Conservation (phyloP, 352 stramenopile genomes). For the Phytophthora pluvialis region DNA sequence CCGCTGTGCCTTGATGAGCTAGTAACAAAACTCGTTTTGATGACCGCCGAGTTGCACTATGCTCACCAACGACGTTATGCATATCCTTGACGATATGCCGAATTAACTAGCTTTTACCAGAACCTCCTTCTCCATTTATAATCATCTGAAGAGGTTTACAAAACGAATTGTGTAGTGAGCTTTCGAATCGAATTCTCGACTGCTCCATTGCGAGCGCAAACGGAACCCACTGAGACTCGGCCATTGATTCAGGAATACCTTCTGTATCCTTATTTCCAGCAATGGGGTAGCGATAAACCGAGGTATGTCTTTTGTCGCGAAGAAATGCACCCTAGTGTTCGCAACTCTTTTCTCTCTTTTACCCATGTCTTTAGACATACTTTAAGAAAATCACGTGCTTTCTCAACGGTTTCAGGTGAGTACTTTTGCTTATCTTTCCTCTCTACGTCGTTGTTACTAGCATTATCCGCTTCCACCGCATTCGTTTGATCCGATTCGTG, state of each 20-base stretch:
- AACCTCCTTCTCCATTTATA: constrained; percentile 2
- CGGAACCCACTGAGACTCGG: constrained; percentile 5
- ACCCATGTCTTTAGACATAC: no score
- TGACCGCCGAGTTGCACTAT: neutral
- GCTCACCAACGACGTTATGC: constrained; percentile 5
- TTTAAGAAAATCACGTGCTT: no score
- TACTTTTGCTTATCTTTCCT: no score
- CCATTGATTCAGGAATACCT: constrained; percentile 1
- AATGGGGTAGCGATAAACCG: constrained; percentile 7
- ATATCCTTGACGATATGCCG: constrained; percentile 6
- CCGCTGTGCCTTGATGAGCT: constrained; percentile 7
- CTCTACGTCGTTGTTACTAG: no score
- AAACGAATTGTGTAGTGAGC: neutral
- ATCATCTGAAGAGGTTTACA: constrained; percentile 5
- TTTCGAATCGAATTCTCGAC: neutral
- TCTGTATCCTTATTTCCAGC: constrained; percentile 1
- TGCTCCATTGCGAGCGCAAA: constrained; percentile 3
- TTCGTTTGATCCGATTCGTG: no score
- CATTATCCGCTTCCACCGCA: no score
- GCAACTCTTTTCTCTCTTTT: no score
- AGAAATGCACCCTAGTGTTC: no score
- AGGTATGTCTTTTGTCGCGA: no score
- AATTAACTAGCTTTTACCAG: constrained; percentile 3
- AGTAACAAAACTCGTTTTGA: constrained; percentile 6
- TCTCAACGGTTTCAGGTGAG: no score